Conservation (phyloP, 2,329 filamentous ascomycete species). For the Colletotrichum lini region DNA sequence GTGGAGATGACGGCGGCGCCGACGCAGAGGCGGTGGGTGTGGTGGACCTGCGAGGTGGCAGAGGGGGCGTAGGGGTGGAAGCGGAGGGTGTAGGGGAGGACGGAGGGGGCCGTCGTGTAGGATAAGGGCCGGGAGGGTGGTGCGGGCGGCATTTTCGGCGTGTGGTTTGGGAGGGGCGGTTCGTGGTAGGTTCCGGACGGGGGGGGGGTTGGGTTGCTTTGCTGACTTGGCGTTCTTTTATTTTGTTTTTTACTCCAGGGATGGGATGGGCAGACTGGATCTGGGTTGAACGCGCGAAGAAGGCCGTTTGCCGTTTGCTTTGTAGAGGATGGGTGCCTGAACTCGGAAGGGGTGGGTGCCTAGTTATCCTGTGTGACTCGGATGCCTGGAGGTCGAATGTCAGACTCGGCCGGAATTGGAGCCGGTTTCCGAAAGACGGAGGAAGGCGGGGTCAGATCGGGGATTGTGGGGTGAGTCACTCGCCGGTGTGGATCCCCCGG, state of each 20-base stretch:
- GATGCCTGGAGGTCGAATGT: constrained; percentile 29
- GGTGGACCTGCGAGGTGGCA: neutral
- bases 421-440: constrained; percentile 17
- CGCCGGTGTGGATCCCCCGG: constrained; percentile 20
- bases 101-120: constrained; percentile 31
- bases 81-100: constrained; percentile 29
- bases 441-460: neutral
- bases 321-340: constrained; percentile 14
- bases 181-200: neutral
- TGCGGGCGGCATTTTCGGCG: constrained; percentile 36
- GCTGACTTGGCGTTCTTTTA: neutral
- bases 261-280: no score
- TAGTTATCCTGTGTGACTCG: constrained; percentile 4
- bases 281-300: no score
- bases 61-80: constrained; percentile 25
- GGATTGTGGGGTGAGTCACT: neutral
- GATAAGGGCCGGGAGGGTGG: constrained; percentile 34
- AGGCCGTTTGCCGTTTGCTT: neutral
- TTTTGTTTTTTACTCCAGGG: no score
- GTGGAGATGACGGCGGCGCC: constrained; percentile 38
- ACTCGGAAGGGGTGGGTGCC: neutral
- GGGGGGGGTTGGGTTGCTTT: no score
- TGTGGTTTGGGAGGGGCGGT: neutral
- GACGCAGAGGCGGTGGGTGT: constrained; percentile 38
- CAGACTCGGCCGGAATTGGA: constrained; percentile 7